Evolutionary conservation across 306 rosid species (phyloP).

Genomic region (Morella rubra): DNA sequence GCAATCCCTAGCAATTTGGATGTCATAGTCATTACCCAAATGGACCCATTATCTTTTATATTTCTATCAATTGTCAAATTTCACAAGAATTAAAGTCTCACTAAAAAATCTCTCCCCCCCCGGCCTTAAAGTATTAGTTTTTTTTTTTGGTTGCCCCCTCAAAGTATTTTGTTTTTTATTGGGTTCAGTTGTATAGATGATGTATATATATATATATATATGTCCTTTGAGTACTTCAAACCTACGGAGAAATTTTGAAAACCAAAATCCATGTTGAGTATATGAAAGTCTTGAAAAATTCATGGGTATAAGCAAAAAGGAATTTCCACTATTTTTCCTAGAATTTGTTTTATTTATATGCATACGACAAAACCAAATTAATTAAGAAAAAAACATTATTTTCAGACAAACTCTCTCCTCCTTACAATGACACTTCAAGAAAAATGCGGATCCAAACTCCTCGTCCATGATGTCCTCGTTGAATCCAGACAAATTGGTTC

Average conservation of each 20-base stretch:
- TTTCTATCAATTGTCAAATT: neutral
- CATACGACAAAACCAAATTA: slow-evolving; percentile 16
- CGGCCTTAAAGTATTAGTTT: too few species aligned
- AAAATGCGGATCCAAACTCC: slow-evolving; percentile 35
- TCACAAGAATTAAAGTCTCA: neutral
- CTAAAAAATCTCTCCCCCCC: neutral
- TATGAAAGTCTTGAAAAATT: too few species aligned
- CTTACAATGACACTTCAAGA: slow-evolving; percentile 18
- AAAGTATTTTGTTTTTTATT: too few species aligned
- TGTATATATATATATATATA: too few species aligned
- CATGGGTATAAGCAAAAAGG: too few species aligned
- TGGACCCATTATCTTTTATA: slow-evolving; percentile 2
- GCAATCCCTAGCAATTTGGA: slow-evolving; percentile 1
- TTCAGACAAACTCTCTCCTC: slow-evolving; percentile 8
- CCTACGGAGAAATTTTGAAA: too few species aligned
- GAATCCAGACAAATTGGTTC: slow-evolving; percentile 49
- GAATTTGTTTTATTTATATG: neutral
- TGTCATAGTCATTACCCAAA: slow-evolving; percentile 20
- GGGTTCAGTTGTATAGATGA: too few species aligned
- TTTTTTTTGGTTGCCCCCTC: too few species aligned
- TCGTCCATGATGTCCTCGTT: slow-evolving; percentile 44
- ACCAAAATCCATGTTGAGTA: too few species aligned
- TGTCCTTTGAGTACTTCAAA: too few species aligned
- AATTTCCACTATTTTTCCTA: too few species aligned
- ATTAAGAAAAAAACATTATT: neutral